phyloP scores from a whole-genome alignment of 2,329 filamentous ascomycete genomes.

The Blastomyces silverae region DNA sequence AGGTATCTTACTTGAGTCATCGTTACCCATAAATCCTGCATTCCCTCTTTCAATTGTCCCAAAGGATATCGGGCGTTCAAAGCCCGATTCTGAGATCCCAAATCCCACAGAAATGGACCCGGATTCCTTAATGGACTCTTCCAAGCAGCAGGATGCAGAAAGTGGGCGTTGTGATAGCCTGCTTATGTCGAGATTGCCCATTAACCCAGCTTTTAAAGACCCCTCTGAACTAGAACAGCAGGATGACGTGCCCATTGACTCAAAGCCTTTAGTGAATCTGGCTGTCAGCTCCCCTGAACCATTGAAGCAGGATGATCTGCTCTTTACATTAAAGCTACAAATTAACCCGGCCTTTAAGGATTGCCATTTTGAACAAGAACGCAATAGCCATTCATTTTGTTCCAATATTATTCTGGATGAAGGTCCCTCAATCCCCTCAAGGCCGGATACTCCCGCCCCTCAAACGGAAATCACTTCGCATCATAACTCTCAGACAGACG shows the following conservation, averaged over 20 bases:
- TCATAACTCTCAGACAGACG: slow-evolving; percentile 2
- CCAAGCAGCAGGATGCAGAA: not conserved
- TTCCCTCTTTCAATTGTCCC: slow-evolving; percentile 12
- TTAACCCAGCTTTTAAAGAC: slow-evolving; percentile 29
- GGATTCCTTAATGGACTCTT: not conserved
- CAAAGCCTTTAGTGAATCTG: slow-evolving; percentile 33
- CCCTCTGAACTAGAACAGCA: slow-evolving; percentile 7
- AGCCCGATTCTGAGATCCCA: slow-evolving; percentile 11
- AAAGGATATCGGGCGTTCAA: not conserved
- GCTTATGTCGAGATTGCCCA: slow-evolving; percentile 30
- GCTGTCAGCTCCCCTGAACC: slow-evolving; percentile 18
- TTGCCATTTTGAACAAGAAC: not conserved
- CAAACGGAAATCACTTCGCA: not conserved
- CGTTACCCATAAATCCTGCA: slow-evolving; percentile 20
- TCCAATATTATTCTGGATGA: not conserved
- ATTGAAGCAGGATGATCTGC: not conserved
- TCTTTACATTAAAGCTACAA: slow-evolving; percentile 21
- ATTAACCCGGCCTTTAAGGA: slow-evolving; percentile 15
- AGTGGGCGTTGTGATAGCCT: slow-evolving; percentile 18
- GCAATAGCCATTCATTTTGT: not conserved
- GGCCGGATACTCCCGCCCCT: not conserved
- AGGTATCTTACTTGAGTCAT: slow-evolving; percentile 9
- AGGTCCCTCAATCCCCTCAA: not conserved
- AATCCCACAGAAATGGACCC: slow-evolving; percentile 3
- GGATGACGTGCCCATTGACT: slow-evolving; percentile 23